These are phyloP conservation scores for Candida incommunis DNA, from an alignment of 805 yeast genomes.

Conservation along the genomic window DNA sequence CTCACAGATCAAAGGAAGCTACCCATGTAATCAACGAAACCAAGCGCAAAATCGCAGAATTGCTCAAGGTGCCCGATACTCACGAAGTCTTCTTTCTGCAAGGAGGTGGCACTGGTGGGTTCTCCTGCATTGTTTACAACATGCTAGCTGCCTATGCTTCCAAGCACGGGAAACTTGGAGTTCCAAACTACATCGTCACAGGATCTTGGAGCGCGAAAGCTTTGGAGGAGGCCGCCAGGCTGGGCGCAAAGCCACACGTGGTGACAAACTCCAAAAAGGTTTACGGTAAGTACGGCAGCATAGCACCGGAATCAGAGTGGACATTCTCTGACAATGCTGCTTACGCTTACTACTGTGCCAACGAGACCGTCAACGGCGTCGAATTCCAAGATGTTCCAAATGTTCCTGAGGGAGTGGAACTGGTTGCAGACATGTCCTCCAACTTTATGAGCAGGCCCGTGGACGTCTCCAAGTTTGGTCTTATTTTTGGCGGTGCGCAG, in stretches of 20 bases:
- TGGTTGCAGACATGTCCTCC: slow-evolving; percentile 92
- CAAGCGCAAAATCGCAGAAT: slow-evolving; percentile 46
- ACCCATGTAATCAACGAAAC: slow-evolving; percentile 62
- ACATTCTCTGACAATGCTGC: slow-evolving; percentile 49
- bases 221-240: slow-evolving; percentile 69
- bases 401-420: slow-evolving; percentile 54
- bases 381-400: slow-evolving; percentile 53
- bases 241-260: slow-evolving; percentile 62
- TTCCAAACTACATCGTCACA: slow-evolving; percentile 75
- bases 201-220: slow-evolving; percentile 94
- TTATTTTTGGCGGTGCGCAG: slow-evolving; percentile 96
- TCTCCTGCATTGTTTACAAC: slow-evolving; percentile 76
- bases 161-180: slow-evolving; percentile 60
- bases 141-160: slow-evolving; percentile 61
- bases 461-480: slow-evolving; percentile 74
- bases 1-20: slow-evolving; percentile 87
- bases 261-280: slow-evolving; percentile 49
- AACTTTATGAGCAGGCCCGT: slow-evolving; percentile 71
- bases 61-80: slow-evolving; percentile 72
- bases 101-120: slow-evolving; percentile 97
- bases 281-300: slow-evolving; percentile 43
- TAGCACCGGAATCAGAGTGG: slow-evolving; percentile 61
- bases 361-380: slow-evolving; percentile 93
- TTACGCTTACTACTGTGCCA: slow-evolving; percentile 83
- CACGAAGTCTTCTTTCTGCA: slow-evolving; percentile 92